A percentile compares a stretch with the other conserved stretches of the same genome.
phyloP scores from a whole-genome alignment of 805 yeast species.

The Wickerhamiella australiensis region DNA sequence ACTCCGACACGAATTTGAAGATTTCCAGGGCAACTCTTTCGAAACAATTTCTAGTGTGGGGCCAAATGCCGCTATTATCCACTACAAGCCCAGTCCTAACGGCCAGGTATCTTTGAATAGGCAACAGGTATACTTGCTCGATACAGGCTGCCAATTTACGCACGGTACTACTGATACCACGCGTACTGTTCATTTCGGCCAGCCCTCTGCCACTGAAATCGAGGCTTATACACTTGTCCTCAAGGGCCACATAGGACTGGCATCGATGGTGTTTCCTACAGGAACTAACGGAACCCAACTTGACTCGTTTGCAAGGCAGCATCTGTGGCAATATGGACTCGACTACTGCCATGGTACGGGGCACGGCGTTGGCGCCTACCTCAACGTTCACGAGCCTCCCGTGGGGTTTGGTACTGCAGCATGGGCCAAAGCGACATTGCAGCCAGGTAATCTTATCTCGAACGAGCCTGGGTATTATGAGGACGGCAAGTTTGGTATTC shows the following conservation, averaged over 20 bases:
- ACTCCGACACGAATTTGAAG: slow-evolving; percentile 30
- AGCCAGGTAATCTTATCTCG: slow-evolving; percentile 63
- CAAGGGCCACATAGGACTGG: slow-evolving; percentile 84
- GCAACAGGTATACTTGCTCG: slow-evolving; percentile 58
- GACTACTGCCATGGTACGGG: slow-evolving; percentile 94
- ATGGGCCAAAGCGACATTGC: slow-evolving; percentile 37
- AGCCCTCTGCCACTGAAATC: slow-evolving; percentile 45
- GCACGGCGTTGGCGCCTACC: slow-evolving; percentile 88
- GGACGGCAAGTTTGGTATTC: slow-evolving; percentile 79
- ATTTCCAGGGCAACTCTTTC: slow-evolving; percentile 49
- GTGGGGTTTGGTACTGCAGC: slow-evolving; percentile 52
- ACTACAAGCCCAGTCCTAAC: slow-evolving; percentile 51
- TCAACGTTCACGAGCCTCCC: slow-evolving; percentile 92
- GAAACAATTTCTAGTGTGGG: slow-evolving; percentile 68
- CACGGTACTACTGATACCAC: slow-evolving; percentile 98
- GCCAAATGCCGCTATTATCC: slow-evolving; percentile 65
- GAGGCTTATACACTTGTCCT: slow-evolving; percentile 72
- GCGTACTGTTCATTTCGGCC: slow-evolving; percentile 61
- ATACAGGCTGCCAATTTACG: slow-evolving; percentile 81
- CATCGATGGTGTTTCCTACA: slow-evolving; percentile 64
- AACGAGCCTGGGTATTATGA: slow-evolving; percentile 93
- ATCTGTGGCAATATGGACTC: slow-evolving; percentile 67
- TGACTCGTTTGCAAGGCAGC: slow-evolving; percentile 74
- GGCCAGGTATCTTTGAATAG: slow-evolving; percentile 52
- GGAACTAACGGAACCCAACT: slow-evolving; percentile 64